Evolutionary conservation across 805 yeast species (phyloP).

Genomic region (Ogataea nitratoaversa): DNA sequence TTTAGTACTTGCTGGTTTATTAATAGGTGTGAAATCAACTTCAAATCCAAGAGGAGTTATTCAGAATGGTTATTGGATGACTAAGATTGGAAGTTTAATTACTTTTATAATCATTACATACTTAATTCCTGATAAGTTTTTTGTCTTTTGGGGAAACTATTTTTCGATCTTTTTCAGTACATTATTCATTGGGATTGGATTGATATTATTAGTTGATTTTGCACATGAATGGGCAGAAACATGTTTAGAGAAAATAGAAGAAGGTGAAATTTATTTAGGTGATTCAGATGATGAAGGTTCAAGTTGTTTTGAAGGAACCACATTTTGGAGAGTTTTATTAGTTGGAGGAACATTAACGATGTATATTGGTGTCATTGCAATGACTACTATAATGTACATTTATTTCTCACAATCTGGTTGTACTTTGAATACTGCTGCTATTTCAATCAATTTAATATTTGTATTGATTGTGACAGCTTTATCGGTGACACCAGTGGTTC

Average conservation of each 20-base stretch:
- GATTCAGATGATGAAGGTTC: slow-evolving; percentile 44
- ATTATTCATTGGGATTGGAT: slow-evolving; percentile 81
- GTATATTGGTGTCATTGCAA: slow-evolving; percentile 69
- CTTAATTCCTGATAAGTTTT: slow-evolving; percentile 81
- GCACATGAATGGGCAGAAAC: slow-evolving; percentile 99
- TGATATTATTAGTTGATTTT: slow-evolving; percentile 87
- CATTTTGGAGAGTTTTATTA: slow-evolving; percentile 74
- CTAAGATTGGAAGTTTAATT: slow-evolving; percentile 62
- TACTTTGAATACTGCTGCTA: slow-evolving; percentile 84
- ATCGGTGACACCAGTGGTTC: slow-evolving; percentile 78
- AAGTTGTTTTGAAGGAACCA: slow-evolving; percentile 33
- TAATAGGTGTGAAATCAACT: slow-evolving; percentile 74
- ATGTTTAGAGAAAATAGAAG: slow-evolving; percentile 86
- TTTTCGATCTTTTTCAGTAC: slow-evolving; percentile 82
- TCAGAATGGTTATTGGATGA: slow-evolving; percentile 91
- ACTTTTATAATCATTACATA: slow-evolving; percentile 58
- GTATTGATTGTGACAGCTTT: slow-evolving; percentile 60
- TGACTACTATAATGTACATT: slow-evolving; percentile 76
- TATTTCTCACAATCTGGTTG: slow-evolving; percentile 82
- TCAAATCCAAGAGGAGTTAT: slow-evolving; percentile 71
- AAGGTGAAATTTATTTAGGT: slow-evolving; percentile 53
- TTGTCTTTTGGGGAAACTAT: slow-evolving; percentile 86
- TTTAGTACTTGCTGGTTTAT: slow-evolving; percentile 57
- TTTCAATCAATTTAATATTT: slow-evolving; percentile 67
- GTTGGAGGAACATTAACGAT: slow-evolving; percentile 83